phyloP scores from a whole-genome alignment of 257 asterid genomes.

The Petunia secreta region DNA sequence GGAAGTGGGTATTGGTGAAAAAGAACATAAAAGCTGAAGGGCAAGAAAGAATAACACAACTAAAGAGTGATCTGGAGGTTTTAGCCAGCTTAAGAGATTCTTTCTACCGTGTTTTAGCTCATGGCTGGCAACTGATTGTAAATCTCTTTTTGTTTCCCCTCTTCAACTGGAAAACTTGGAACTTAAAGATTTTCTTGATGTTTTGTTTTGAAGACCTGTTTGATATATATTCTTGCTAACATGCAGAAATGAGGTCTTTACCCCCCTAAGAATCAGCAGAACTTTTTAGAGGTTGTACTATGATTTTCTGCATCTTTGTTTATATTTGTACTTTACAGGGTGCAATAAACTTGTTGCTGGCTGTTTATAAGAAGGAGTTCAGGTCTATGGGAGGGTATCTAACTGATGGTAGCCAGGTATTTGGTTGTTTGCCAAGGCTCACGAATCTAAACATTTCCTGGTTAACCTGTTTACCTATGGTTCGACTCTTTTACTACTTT shows the following conservation, averaged over 20 bases:
- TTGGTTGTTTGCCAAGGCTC: slow-evolving; percentile 19
- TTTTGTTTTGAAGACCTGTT: slow-evolving; percentile 11
- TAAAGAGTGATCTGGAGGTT: not conserved
- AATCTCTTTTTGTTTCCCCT: not conserved
- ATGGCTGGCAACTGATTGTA: slow-evolving; percentile 3
- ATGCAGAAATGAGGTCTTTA: not conserved
- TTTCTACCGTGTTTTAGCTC: not conserved
- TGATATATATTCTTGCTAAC: not conserved
- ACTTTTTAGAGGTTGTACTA: slow-evolving; percentile 2
- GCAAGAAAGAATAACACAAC: not conserved
- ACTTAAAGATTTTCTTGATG: slow-evolving; percentile 9
- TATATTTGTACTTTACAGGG: slow-evolving; percentile 56
- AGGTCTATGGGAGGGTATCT: slow-evolving; percentile 77
- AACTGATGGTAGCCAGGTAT: slow-evolving; percentile 90
- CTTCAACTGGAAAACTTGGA: not conserved
- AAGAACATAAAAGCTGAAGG: not conserved
- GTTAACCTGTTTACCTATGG: not conserved
- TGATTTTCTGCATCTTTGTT: slow-evolving; percentile 24
- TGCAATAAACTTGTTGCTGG: slow-evolving; percentile 91
- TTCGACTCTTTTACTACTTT: slow-evolving; percentile 25
- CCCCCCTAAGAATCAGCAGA: not conserved
- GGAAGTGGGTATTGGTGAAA: not conserved
- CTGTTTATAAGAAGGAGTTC: slow-evolving; percentile 92
- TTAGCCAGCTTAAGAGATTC: not conserved
- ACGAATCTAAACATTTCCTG: not conserved